These are phyloP conservation scores for Bombardia bombarda DNA, from an alignment of 495 filamentous ascomycete genomes.

Conservation along the genomic window DNA sequence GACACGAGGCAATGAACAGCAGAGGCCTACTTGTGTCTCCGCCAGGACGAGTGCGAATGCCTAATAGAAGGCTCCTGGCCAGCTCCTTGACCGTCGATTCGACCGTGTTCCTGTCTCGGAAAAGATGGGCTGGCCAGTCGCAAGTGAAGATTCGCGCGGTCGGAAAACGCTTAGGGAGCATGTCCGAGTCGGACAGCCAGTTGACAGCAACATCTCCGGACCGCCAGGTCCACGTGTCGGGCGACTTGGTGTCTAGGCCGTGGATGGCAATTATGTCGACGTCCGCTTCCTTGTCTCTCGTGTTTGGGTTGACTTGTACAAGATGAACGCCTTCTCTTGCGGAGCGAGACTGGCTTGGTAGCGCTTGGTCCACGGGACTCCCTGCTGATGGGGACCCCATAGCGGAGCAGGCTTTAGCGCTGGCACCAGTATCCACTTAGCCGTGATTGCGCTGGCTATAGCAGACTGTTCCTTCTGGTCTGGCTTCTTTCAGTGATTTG, in stretches of 20 bases:
- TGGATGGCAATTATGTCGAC: conserved; percentile 24
- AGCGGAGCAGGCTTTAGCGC: too few relatives aligned
- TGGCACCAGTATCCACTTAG: too few relatives aligned
- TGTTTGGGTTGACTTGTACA: conserved; percentile 9
- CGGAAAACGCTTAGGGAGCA: conserved; percentile 14
- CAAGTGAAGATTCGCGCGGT: conserved; percentile 21
- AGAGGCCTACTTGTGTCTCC: conserved; percentile 21
- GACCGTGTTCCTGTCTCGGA: conserved; percentile 10
- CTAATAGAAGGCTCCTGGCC: conserved; percentile 13
- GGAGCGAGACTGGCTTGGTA: too few relatives aligned
- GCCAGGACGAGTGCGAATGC: conserved; percentile 4
- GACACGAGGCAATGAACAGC: conserved; percentile 31
- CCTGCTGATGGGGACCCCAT: too few relatives aligned
- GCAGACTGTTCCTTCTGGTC: too few relatives aligned
- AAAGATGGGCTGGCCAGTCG: conserved; percentile 20
- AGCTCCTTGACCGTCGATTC: conserved; percentile 12
- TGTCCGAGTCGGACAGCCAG: conserved; percentile 14
- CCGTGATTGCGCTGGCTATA: too few relatives aligned
- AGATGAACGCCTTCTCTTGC: conserved; percentile 7
- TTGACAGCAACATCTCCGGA: conserved; percentile 8
- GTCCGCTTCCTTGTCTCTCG: conserved; percentile 10
- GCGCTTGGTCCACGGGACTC: too few relatives aligned
- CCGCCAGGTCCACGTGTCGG: conserved; percentile 19
- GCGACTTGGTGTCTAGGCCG: conserved; percentile 19
- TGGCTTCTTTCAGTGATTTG: too few relatives aligned